These are phyloP conservation scores for Calonectria ilicicola DNA, from an alignment of 2,329 filamentous ascomycete genomes.

Conservation along the genomic window DNA sequence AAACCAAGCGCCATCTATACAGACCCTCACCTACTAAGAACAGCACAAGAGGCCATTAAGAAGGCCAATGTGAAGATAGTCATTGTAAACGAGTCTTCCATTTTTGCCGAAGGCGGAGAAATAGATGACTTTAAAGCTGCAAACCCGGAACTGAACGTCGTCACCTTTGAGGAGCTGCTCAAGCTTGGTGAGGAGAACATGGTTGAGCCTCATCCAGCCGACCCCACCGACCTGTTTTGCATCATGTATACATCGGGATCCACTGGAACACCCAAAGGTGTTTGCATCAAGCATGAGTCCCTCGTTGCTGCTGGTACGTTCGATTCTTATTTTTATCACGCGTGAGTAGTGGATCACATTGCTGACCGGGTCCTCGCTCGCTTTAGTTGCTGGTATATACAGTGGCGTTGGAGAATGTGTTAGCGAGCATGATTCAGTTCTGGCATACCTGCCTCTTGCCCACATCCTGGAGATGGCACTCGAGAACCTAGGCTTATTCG, in stretches of 20 bases:
- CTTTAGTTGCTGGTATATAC: conserved; percentile 79
- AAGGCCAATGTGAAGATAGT: conserved; percentile 67
- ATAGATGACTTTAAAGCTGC: conserved; percentile 67
- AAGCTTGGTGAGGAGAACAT: conserved; percentile 73
- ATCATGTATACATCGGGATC: conserved; percentile 90
- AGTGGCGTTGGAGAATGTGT: conserved; percentile 82
- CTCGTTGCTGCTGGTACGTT: conserved; percentile 76
- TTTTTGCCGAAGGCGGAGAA: conserved; percentile 62
- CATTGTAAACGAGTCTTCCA: conserved; percentile 71
- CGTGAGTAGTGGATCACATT: conserved; percentile 6
- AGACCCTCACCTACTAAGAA: conserved; percentile 80
- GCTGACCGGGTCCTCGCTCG: background rate
- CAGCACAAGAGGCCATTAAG: conserved; percentile 67
- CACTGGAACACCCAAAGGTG: conserved; percentile 89
- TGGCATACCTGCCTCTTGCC: conserved; percentile 92
- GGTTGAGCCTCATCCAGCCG: conserved; percentile 76
- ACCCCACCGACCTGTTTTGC: conserved; percentile 83
- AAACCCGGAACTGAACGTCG: conserved; percentile 63
- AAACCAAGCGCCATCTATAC: conserved; percentile 85
- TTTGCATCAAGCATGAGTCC: conserved; percentile 82
- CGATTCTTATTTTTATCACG: conserved; percentile 31
- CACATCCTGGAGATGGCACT: conserved; percentile 97
- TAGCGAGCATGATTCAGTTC: conserved; percentile 79
- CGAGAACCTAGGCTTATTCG: conserved; percentile 88
- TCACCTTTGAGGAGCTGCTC: conserved; percentile 66